Base-by-base conservation (phyloP, 495 filamentous ascomycete species). In the Penicillium maclennaniae region DNA sequence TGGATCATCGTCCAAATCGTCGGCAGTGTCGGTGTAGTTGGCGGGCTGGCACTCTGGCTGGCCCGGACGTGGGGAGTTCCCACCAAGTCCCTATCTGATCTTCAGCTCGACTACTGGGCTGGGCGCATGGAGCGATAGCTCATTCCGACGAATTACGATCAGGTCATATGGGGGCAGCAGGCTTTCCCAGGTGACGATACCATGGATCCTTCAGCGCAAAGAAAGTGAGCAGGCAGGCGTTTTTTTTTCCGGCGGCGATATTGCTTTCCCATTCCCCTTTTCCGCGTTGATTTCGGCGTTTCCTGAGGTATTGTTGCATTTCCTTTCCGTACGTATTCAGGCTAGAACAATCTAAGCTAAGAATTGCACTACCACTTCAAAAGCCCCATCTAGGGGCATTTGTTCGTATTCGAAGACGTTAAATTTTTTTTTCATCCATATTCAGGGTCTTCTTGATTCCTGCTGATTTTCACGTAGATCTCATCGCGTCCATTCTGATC, bases 1-100 rank as follows among this genome's bases (percentile, higher is more conserved):
- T 85, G 87, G 79, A 54, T 84, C 43, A 81, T 86, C 3, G 68
- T 95, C n/a, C 86, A 89, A 68, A 79, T 96, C 12, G 73, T 92
- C n/a, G 87, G 89, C 1, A 81, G 84, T 38, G 76, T 89, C 43
- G 85, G 89, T 0, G 73, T 92, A 16, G 66, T 93, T 12, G 87
- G 89, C 17, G 89, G 88, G 16, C 63, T 93, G 47, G 82, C 84
- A 15, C 73, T 88, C 38, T 90, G 84, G 85, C 54, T 78, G 46
- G 75, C 74, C 12, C 75, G 71, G 28, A 61, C 70, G 17, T 80
- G 72, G 74, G 74, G 75, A 6, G 45, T 78, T 17, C 58, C 72
- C 9, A 64, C 65, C 2, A 62, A 63, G 17, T 68, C 54, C 44
- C 44, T 78, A n/a, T 61, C 66, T n/a, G 72, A 74, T 27, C 60